Evolutionary conservation across 2,329 filamentous ascomycete species (phyloP), one percentile per base, ranked within the genome.

Genomic region (Colletotrichum chlorophyti): DNA sequence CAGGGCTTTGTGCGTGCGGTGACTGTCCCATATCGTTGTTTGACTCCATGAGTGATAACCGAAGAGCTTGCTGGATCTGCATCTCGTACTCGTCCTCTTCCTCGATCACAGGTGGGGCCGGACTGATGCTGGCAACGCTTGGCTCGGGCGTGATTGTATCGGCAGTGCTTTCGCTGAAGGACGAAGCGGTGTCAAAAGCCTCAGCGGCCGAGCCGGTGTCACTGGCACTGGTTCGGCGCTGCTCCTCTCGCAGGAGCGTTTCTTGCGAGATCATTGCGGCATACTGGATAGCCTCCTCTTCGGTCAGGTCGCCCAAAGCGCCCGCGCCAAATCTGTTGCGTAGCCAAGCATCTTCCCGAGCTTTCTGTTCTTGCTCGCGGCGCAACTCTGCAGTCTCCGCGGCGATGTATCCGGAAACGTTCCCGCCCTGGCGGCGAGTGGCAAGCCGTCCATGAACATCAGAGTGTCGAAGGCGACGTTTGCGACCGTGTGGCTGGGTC

Each of bases 291-390:
- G 86, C 83, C 66, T 90, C 87, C 65, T 89, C 85, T 63, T 90
- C 87, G 2, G 80, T 88, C 60, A 90, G 70, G 24, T 86, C 85
- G 3, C 79, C 83, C 1, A 97, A 75, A 0, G 72, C 72, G 29
- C 93, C 91, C 3, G 95, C 86, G 6, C 95, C 95, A 67, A 97
- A 99, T 31, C 94, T 86, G 26, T 85, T 87, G 31, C 86, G 89
- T 23, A 98, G 79, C 21, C 87, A 86, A 14, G 86, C 83, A 52
- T 86, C 80, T 67, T 96, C 89, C 53, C 87, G 88, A 21, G 81
- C 80, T 34, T 85, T 83, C 38, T 85, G 82, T 27, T 87, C 78
- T 65, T 88, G 86, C 67, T 96, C 91, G 8, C 83, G 83, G 53
- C 90, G 88, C 53, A 97, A 81, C 70, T 97, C 93, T 38, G 87